phyloP scores from a whole-genome alignment of 2,329 filamentous ascomycete genomes.

The Beauveria brongniartii region DNA sequence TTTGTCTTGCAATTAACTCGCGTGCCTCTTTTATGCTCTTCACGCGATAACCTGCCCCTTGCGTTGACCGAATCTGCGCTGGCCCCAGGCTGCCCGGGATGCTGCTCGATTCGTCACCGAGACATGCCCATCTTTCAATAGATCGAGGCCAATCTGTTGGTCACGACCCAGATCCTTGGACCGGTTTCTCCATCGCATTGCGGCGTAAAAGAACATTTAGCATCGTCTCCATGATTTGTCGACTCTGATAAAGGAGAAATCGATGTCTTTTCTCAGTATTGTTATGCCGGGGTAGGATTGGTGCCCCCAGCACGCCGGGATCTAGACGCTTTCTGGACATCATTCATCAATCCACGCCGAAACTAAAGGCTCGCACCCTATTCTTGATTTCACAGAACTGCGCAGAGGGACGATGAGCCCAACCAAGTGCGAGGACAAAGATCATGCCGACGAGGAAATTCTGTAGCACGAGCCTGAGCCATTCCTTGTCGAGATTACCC shows the following conservation, averaged over 20 bases:
- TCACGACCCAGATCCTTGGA: neutral
- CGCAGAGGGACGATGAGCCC: too few species aligned
- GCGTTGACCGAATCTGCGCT: neutral
- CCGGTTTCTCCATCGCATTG: neutral
- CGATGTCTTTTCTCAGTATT: too few species aligned
- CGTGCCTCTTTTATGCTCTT: neutral
- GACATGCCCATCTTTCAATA: neutral
- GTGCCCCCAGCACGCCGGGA: too few species aligned
- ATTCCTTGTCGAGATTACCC: too few species aligned
- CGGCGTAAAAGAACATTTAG: neutral
- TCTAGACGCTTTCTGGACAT: too few species aligned
- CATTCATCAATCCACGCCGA: too few species aligned
- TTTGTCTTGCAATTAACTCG: neutral
- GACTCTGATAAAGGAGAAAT: neutral
- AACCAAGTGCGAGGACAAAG: too few species aligned
- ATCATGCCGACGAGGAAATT: too few species aligned
- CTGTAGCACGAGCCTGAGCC: too few species aligned
- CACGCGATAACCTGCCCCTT: neutral
- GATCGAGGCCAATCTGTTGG: neutral
- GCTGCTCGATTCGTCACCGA: slow-evolving; percentile 1
- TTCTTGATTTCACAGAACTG: too few species aligned
- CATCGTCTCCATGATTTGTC: neutral
- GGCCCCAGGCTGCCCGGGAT: neutral
- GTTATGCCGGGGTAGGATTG: too few species aligned
- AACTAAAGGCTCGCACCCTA: too few species aligned